These are phyloP conservation scores for Metschnikowia borealis DNA, from an alignment of 805 yeast genomes.

Conservation along the genomic window DNA sequence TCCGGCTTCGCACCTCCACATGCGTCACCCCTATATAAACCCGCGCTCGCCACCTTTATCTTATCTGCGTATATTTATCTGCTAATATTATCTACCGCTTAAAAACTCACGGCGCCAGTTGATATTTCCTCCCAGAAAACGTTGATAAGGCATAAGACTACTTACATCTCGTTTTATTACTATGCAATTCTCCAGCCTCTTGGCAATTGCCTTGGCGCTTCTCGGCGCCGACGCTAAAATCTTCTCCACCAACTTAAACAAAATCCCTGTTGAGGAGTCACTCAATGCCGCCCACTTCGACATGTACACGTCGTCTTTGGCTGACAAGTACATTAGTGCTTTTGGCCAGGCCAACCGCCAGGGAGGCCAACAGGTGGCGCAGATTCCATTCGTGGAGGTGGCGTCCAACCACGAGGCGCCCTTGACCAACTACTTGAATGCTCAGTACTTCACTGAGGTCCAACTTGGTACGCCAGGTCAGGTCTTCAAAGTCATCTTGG, in stretches of 20 bases:
- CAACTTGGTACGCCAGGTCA: constrained; percentile 92
- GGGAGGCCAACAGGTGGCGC: constrained; percentile 19
- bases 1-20: constrained; percentile 4
- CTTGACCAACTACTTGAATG: constrained; percentile 87
- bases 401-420: constrained; percentile 61
- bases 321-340: constrained; percentile 54
- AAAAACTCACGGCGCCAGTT: not conserved
- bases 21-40: constrained; percentile 7
- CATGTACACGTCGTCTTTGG: constrained; percentile 55
- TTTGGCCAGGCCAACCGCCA: constrained; percentile 34
- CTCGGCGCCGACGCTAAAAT: constrained; percentile 45
- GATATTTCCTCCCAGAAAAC: too few relatives aligned
- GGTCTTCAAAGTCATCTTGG: constrained; percentile 86
- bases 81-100: not conserved
- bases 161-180: not conserved
- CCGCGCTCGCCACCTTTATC: constrained; percentile 9
- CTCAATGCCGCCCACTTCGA: constrained; percentile 48
- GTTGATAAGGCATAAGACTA: not conserved
- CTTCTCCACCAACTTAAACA: constrained; percentile 55
- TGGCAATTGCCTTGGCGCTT: constrained; percentile 41
- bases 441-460: constrained; percentile 93
- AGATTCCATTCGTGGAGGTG: constrained; percentile 16
- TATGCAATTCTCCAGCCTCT: constrained; percentile 37
- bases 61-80: constrained; percentile 2
- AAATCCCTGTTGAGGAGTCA: constrained; percentile 54